phyloP scores from a whole-genome alignment of 805 yeast genomes.

The Alloascoidea hylecoeti region DNA sequence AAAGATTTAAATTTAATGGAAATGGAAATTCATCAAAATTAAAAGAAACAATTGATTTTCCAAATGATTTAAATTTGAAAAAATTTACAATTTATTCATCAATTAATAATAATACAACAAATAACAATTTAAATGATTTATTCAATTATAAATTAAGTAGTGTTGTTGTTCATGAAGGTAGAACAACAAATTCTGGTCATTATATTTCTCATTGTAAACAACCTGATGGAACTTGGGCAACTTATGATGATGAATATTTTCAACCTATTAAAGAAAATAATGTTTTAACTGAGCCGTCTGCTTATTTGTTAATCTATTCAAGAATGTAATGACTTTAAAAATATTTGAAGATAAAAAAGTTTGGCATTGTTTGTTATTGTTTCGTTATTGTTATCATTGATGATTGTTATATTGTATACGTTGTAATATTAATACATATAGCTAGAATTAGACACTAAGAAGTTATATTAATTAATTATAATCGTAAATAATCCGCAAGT shows the following conservation, averaged over 20 bases:
- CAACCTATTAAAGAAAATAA: constrained; percentile 57
- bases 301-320: constrained; percentile 84
- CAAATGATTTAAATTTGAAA: constrained; percentile 60
- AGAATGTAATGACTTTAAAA: too few relatives aligned
- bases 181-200: constrained; percentile 87
- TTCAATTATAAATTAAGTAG: constrained; percentile 63
- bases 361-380: too few relatives aligned
- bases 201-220: constrained; percentile 84
- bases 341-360: too few relatives aligned
- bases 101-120: too few relatives aligned
- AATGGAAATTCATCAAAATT: constrained; percentile 57
- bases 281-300: constrained; percentile 74
- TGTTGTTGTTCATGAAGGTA: constrained; percentile 89
- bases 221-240: constrained; percentile 87
- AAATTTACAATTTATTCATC: constrained; percentile 41
- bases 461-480: too few relatives aligned
- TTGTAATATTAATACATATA: too few relatives aligned
- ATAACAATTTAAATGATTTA: too few relatives aligned
- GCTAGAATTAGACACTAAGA: too few relatives aligned
- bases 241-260: constrained; percentile 87
- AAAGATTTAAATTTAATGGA: constrained; percentile 83
- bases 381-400: too few relatives aligned
- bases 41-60: constrained; percentile 75
- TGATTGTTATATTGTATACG: too few relatives aligned
- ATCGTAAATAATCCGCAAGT: too few relatives aligned